Evolutionary conservation across 768 basidiomycete species (phyloP).

Genomic region (Cantharellus anzutake): DNA sequence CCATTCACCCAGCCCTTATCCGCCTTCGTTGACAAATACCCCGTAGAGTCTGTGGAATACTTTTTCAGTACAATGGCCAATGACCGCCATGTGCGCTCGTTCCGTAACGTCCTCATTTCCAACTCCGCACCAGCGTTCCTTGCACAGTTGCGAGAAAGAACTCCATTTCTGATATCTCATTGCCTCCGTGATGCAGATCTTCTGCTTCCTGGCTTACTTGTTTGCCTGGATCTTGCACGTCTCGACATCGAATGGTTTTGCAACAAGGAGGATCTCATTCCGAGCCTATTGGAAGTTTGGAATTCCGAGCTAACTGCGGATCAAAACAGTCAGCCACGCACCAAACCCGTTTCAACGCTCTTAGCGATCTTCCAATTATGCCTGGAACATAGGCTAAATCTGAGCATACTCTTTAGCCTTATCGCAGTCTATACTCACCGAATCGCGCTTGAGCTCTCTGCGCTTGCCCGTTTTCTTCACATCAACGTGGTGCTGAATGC

Average conservation of each 20-base stretch:
- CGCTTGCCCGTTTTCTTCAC: constrained; percentile 70
- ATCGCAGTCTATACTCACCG: constrained; percentile 63
- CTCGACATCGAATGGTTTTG: constrained; percentile 52
- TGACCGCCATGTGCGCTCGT: constrained; percentile 61
- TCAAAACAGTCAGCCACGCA: constrained; percentile 1
- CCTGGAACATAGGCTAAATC: constrained; percentile 35
- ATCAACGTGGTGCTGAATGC: constrained; percentile 59
- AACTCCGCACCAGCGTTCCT: constrained; percentile 47
- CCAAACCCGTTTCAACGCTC: constrained; percentile 11
- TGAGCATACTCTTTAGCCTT: constrained; percentile 80
- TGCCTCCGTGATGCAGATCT: constrained; percentile 33
- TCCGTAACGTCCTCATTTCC: constrained; percentile 66
- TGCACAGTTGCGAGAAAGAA: constrained; percentile 22
- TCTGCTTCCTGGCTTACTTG: constrained; percentile 48
- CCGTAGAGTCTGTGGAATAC: constrained; percentile 65
- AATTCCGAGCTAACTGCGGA: constrained; percentile 21
- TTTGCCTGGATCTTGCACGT: constrained; percentile 58
- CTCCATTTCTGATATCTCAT: constrained; percentile 30
- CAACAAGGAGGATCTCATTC: constrained; percentile 45
- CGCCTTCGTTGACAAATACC: constrained; percentile 81
- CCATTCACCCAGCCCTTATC: constrained; percentile 89
- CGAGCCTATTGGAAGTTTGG: constrained; percentile 62
- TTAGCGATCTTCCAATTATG: constrained; percentile 41
- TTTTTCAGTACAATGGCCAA: constrained; percentile 65
- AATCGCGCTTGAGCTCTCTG: constrained; percentile 64